These are phyloP conservation scores for Meyerozyma sp. DNA, from an alignment of 1,139 yeast species.

Conservation along the genomic window DNA sequence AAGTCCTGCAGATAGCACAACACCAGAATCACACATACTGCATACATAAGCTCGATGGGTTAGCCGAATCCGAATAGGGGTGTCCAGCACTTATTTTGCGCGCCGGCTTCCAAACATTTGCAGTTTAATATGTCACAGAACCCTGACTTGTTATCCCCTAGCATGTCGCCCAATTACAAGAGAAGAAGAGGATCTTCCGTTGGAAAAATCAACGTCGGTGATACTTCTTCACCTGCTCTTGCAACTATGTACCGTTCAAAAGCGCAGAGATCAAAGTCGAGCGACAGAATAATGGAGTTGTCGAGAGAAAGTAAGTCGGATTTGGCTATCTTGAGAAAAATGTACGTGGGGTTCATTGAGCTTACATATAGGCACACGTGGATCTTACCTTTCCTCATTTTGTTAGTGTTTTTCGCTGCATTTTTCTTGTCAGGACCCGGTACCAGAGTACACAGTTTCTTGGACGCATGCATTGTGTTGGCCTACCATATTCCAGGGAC, in stretches of 20 bases:
- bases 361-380: constrained; percentile 70
- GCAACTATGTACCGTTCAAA: constrained; percentile 41
- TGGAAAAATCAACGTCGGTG: constrained; percentile 56
- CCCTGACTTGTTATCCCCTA: not conserved
- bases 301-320: constrained; percentile 27
- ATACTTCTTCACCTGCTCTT: constrained; percentile 43
- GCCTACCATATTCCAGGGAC: constrained; percentile 61
- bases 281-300: constrained; percentile 28
- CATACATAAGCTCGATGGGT: constrained; percentile 8
- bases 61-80: not conserved
- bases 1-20: constrained; percentile 20
- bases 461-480: constrained; percentile 61
- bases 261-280: constrained; percentile 27
- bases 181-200: constrained; percentile 52
- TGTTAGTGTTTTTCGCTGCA: constrained; percentile 30
- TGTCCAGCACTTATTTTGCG: not conserved
- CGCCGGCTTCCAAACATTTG: not conserved
- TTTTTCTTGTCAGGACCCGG: constrained; percentile 49
- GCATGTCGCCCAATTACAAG: constrained; percentile 3
- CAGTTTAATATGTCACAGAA: not conserved
- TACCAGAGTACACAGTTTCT: constrained; percentile 48
- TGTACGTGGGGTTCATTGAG: constrained; percentile 55
- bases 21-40: constrained; percentile 32
- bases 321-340: constrained; percentile 41
- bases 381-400: constrained; percentile 60